These are phyloP conservation scores for Nyctanthes arbortristis DNA, from an alignment of 257 asterid species.

Conservation along the genomic window DNA sequence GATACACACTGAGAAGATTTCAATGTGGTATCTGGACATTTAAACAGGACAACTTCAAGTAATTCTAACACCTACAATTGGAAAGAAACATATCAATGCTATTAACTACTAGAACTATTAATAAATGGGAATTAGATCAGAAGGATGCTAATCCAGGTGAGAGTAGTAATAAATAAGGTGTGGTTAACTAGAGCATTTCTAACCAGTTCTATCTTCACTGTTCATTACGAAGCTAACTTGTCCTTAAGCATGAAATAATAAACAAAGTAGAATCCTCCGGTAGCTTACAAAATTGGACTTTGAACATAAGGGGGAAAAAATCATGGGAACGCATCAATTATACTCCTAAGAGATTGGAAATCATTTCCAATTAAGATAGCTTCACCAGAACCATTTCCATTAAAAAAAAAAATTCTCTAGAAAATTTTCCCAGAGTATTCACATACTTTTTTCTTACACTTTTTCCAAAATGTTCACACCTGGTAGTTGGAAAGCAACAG, in stretches of 20 bases:
- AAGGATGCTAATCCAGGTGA: neutral
- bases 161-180: neutral
- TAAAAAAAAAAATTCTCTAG: neutral
- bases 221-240: neutral
- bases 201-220: neutral
- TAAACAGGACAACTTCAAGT: constrained; percentile 84
- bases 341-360: neutral
- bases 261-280: neutral
- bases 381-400: neutral
- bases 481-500: neutral
- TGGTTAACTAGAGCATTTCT: neutral
- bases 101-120: constrained; percentile 4
- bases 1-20: constrained; percentile 75
- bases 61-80: constrained; percentile 66
- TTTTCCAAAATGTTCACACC: no score
- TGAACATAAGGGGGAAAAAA: neutral
- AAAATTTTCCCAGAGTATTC: neutral
- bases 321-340: neutral
- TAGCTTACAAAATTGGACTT: neutral
- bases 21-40: constrained; percentile 65
- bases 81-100: constrained; percentile 14
- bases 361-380: neutral
- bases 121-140: neutral
- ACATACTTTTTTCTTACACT: neutral
- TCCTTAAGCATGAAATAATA: neutral